phyloP scores from a whole-genome alignment of 768 basidiomycete species.

The Boletus barrowsii region DNA sequence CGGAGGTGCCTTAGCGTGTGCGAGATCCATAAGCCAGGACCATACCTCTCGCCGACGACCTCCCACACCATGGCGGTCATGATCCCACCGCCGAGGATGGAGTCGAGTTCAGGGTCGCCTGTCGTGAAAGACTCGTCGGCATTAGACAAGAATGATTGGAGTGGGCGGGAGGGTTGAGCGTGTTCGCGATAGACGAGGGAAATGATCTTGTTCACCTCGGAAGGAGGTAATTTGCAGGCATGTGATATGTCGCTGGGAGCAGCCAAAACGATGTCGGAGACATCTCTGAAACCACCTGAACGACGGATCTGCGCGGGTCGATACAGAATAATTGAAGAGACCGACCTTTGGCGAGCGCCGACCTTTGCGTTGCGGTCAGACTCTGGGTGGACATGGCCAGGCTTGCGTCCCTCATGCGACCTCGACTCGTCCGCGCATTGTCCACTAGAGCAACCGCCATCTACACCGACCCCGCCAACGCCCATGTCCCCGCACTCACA shows the following conservation, averaged over 20 bases:
- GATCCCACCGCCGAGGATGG: conserved; percentile 74
- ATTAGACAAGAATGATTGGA: conserved; percentile 39
- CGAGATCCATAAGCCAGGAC: background rate
- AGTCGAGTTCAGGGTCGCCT: conserved; percentile 70
- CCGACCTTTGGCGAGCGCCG: conserved; percentile 38
- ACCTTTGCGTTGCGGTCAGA: conserved; percentile 33
- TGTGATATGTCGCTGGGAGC: conserved; percentile 51
- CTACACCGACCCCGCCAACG: conserved; percentile 43
- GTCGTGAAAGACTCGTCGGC: conserved; percentile 59
- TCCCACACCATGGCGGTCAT: conserved; percentile 83
- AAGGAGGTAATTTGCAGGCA: conserved; percentile 49
- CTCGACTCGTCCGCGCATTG: conserved; percentile 14
- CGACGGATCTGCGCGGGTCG: background rate
- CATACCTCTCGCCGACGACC: conserved; percentile 82
- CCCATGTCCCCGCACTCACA: conserved; percentile 40
- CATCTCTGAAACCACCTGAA: conserved; percentile 47
- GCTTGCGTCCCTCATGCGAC: conserved; percentile 17
- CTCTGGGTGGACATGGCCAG: background rate
- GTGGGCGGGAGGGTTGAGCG: conserved; percentile 35
- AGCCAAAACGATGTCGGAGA: conserved; percentile 50
- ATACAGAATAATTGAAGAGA: background rate
- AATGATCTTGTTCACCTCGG: conserved; percentile 51
- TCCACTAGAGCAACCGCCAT: conserved; percentile 41
- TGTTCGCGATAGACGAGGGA: conserved; percentile 46
- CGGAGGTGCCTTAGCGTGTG: conserved; percentile 3